Percentiles rank a stretch among this genome's conserved stretches.
These are phyloP conservation scores for Brasilioporus rufonigricans DNA, from an alignment of 768 basidiomycete species.

Conservation along the genomic window DNA sequence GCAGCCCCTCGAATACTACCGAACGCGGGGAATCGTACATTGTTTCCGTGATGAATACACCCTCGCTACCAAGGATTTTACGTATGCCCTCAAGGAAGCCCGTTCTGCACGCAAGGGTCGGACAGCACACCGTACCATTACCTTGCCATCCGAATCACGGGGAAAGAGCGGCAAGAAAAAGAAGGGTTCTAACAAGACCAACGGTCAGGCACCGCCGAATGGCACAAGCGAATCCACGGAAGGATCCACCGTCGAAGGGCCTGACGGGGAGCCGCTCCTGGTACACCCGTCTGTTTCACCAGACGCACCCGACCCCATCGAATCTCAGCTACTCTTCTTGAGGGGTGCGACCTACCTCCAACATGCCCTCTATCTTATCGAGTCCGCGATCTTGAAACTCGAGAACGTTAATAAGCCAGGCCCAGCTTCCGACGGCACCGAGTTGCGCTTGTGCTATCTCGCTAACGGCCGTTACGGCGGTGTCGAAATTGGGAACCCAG, in stretches of 20 bases:
- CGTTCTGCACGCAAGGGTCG: slow-evolving; percentile 67
- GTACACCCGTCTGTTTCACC: slow-evolving; percentile 74
- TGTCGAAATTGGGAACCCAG: slow-evolving; percentile 77
- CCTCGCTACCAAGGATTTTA: slow-evolving; percentile 76
- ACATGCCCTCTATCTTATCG: slow-evolving; percentile 73
- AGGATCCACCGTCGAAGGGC: slow-evolving; percentile 39
- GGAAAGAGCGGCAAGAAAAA: slow-evolving; percentile 56
- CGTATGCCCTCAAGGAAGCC: slow-evolving; percentile 75
- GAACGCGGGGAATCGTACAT: slow-evolving; percentile 88
- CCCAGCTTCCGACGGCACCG: slow-evolving; percentile 60
- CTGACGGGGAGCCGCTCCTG: slow-evolving; percentile 48
- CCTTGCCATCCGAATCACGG: slow-evolving; percentile 34
- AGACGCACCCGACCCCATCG: slow-evolving; percentile 83
- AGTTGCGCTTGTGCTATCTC: slow-evolving; percentile 74
- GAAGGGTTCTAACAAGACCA: slow-evolving; percentile 44
- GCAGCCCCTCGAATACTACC: slow-evolving; percentile 78
- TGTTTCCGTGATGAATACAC: slow-evolving; percentile 84
- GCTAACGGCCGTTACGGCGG: slow-evolving; percentile 79
- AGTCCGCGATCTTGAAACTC: slow-evolving; percentile 64
- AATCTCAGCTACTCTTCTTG: slow-evolving; percentile 79
- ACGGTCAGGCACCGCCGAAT: slow-evolving; percentile 66
- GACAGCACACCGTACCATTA: slow-evolving; percentile 48
- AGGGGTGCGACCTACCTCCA: slow-evolving; percentile 83
- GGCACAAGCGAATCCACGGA: slow-evolving; percentile 56
- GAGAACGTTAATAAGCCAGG: slow-evolving; percentile 64